phyloP scores from a whole-genome alignment of 2,329 filamentous ascomycete species.

The Alternaria ethzedia region DNA sequence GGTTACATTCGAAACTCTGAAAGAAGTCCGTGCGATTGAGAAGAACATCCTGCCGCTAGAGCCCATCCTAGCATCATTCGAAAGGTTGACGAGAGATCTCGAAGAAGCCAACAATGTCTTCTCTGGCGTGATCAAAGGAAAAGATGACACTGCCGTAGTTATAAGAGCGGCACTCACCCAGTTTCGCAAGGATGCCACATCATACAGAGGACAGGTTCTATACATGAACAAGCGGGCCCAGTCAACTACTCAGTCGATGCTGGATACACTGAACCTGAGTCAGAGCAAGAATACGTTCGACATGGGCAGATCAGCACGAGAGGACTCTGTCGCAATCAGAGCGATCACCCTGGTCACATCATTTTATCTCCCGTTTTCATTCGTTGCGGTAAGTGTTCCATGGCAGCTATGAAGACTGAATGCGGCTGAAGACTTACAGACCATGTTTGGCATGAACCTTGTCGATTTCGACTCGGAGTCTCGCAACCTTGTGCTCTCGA shows the following conservation, averaged over 20 bases:
- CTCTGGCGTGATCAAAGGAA: too few species aligned
- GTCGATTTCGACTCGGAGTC: neutral
- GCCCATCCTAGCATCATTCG: too few species aligned
- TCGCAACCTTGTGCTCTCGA: neutral
- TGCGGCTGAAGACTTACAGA: neutral
- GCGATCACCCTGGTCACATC: neutral
- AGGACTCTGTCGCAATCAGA: neutral
- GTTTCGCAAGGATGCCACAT: too few species aligned
- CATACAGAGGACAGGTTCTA: too few species aligned
- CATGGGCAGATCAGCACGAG: neutral
- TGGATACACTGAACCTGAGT: neutral
- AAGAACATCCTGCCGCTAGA: too few species aligned
- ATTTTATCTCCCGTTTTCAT: neutral
- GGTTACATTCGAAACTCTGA: too few species aligned
- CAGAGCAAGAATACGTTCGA: neutral
- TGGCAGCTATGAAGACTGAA: fast-evolving
- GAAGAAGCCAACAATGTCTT: too few species aligned
- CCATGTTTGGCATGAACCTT: neutral
- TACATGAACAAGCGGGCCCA: neutral
- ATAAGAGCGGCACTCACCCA: too few species aligned
- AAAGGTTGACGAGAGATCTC: too few species aligned
- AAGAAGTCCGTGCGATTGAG: too few species aligned
- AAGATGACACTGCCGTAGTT: too few species aligned
- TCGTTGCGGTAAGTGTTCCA: neutral
- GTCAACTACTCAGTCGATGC: neutral